Evolutionary conservation across 495 filamentous ascomycete genomes (phyloP), one percentile per base, ranked within the genome.

Genomic region (Astrocystis sublimbata): DNA sequence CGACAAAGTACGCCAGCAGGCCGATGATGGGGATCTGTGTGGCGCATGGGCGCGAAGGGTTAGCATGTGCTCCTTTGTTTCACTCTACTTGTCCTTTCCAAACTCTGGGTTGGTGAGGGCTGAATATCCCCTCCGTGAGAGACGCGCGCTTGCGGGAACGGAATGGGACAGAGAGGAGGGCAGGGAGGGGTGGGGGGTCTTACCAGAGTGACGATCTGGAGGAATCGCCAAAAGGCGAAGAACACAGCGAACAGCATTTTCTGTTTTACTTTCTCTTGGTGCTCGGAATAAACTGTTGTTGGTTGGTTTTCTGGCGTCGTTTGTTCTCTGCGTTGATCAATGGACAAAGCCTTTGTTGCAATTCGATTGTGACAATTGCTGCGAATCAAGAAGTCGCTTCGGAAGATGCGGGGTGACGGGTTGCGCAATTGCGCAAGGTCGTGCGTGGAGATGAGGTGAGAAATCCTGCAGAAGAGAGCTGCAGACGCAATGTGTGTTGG

Each of bases 1-100:
- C 71, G 69, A 97, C 89, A 72, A 96, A 96, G 67, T 85, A 96
- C 70, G 89, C 83, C 69, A 96, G 83, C 84, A 97, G 93, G 78
- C 92, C 92, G 68, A 97, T 80, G 60, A 87, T 90, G 17, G 92
- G 92, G 75, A 94, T 92, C 81, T 85, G 65, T 31, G 19, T n/a
- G 8, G 7, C 8, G 54, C 4, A 17, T 46, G 55, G 38, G 52
- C 1, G 24, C 19, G 6, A 15, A n/a, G n/a, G 52, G 68, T 68
- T 59, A 69, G 59, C 28, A n/a, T 23, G 28, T 50, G 35, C 9
- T 45, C 15, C 35, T 58, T 24, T 15, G 15, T 28, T 26, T 36
- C 12, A 28, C 4, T 40, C 30, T n/a, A 36, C 35, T 15, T 23
- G 15, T 21, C n/a, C n/a, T 49, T 8, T 17, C 9, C 0, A 2